Base-by-base conservation (phyloP, 2,329 filamentous ascomycete species). In the Bipolaris oryzae region DNA sequence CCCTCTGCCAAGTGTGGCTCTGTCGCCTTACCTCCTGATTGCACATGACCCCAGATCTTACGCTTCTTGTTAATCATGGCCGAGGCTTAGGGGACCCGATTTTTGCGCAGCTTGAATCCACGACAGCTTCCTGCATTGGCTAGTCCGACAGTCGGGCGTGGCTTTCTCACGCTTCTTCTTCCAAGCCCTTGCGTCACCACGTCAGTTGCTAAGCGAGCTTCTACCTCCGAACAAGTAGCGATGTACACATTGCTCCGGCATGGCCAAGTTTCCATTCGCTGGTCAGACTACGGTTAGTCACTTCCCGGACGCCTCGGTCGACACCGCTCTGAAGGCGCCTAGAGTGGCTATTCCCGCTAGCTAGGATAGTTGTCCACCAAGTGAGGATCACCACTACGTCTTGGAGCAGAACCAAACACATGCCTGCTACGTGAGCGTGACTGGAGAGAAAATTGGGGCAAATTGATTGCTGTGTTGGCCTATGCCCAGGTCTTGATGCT, bases 111-210 rank as follows among this genome's bases (percentile, higher is more conserved):
- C 46, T 47, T 58, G 31, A 9, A 25, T 45, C 52, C 48, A 43
- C 46, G 35, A 47, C 49, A 38, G 43, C 31, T 53, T 23, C 44
- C 51, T 34, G 18, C 33, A 18, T 20, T 11, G 53, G 53, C 23
- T 44, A 55, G 50, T 15, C 50, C 31, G 20, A n/a, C 35, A 35
- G 38, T 33, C 31, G 47, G 48, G 53, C 50, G 47, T 53, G 50
- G 28, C 34, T 44, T 48, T 50, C 13, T 42, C 54, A 43, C 34
- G 38, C 44, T 42, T 55, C 50, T 52, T 44, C 25, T 43, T 53
- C 52, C 43, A 46, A 48, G 54, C 61, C 54, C 56, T 58, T 66
- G 61, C 66, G 62, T 71, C 69, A 70, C 64, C 53, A 37, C 31
- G 28, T 42, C 31, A 53, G 21, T 50, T 50, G 58, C 55, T 55